phyloP scores from a whole-genome alignment of 2,329 filamentous ascomycete species.

The Akanthomyces lecanii region DNA sequence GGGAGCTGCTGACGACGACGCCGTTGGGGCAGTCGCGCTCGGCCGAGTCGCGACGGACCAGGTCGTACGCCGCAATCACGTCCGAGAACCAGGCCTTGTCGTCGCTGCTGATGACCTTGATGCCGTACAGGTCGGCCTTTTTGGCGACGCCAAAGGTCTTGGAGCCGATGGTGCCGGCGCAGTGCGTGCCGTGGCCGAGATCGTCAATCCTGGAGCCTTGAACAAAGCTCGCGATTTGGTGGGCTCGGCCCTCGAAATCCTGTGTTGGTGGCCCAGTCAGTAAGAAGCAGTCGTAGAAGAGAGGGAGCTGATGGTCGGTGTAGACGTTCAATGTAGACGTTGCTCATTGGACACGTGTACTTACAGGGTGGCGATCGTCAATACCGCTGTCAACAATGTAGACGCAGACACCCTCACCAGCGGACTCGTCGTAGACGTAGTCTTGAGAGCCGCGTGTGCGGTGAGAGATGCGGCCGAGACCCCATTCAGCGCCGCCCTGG shows the following conservation, averaged over 20 bases:
- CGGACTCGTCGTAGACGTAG: constrained; percentile 30
- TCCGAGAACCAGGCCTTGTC: constrained; percentile 8
- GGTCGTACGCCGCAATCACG: constrained; percentile 28
- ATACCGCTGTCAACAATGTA: constrained; percentile 41
- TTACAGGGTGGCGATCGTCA: constrained; percentile 19
- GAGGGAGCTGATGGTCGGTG: neutral
- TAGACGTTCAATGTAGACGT: neutral
- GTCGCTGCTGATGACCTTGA: constrained; percentile 32
- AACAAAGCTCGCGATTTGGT: constrained; percentile 19
- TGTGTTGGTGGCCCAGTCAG: neutral
- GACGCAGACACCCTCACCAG: constrained; percentile 32
- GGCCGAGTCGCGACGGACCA: constrained; percentile 34
- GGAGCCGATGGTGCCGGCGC: constrained; percentile 20
- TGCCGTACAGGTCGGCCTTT: constrained; percentile 32
- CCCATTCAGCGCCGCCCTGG: constrained; percentile 24
- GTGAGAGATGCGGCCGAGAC: constrained; percentile 22
- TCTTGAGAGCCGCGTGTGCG: constrained; percentile 17
- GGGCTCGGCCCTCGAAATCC: constrained; percentile 23
- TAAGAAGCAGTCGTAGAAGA: neutral
- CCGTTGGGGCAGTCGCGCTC: constrained; percentile 23
- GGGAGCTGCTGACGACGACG: constrained; percentile 42
- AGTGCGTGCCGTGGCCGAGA: constrained; percentile 32
- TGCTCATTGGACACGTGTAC: neutral
- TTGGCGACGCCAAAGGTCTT: constrained; percentile 30
- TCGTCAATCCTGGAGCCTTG: constrained; percentile 13